Percentiles rank a stretch among this genome's conserved stretches.
Conservation (phyloP, 2,329 filamentous ascomycete genomes). For the Cladophialophora immunda region DNA sequence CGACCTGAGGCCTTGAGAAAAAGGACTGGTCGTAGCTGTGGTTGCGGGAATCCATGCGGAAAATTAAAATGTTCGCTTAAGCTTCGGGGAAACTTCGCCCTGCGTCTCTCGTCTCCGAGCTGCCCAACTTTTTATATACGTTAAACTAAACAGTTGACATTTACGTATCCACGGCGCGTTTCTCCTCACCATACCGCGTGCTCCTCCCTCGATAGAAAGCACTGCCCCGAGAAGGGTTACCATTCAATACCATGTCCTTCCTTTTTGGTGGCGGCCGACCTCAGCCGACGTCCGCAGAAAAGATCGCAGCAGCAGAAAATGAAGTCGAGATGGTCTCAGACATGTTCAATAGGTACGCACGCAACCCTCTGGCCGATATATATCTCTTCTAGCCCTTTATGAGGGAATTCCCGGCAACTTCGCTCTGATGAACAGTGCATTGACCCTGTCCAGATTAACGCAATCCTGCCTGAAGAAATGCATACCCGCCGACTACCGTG, state of each 20-base stretch:
- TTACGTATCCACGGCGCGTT: neutral
- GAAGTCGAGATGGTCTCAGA: slow-evolving; percentile 95
- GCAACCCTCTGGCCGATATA: neutral
- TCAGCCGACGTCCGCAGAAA: slow-evolving; percentile 93
- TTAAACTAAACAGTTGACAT: neutral
- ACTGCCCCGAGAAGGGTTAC: neutral
- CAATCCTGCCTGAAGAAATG: slow-evolving; percentile 94
- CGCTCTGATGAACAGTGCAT: neutral
- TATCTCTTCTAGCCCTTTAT: neutral
- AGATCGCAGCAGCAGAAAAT: slow-evolving; percentile 94
- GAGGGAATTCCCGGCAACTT: neutral
- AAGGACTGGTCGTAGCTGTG: neutral
- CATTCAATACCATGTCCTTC: slow-evolving; percentile 70
- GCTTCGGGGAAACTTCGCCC: slow-evolving; percentile 40
- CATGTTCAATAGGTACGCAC: slow-evolving; percentile 91
- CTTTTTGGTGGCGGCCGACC: slow-evolving; percentile 74
- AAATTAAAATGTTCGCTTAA: slow-evolving; percentile 39
- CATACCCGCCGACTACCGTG: slow-evolving; percentile 89
- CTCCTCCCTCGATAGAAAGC: neutral
- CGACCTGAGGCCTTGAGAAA: neutral
- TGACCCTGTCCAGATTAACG: slow-evolving; percentile 69
- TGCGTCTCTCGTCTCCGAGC: slow-evolving; percentile 2
- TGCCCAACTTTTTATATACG: slow-evolving; percentile 12
- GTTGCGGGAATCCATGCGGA: slow-evolving; percentile 3
- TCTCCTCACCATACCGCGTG: neutral